A percentile compares a stretch with the other conserved stretches of the same genome.
Conservation (phyloP, 179 eudicot species). For the Spergularia azorica region DNA sequence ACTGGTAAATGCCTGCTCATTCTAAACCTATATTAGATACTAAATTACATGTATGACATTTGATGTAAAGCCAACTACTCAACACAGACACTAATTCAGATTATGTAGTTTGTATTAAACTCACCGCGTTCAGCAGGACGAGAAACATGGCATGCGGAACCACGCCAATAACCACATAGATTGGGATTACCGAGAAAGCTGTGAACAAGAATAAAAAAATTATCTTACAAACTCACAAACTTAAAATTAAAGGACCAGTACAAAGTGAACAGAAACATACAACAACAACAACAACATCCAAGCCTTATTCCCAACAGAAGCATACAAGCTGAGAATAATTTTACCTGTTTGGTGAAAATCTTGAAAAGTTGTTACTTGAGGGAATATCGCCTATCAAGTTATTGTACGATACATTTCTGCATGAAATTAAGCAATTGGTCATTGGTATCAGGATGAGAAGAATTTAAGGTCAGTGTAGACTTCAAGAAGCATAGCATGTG, state of each 20-base stretch:
- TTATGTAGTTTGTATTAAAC: neutral
- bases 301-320: no score
- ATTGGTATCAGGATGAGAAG: neutral
- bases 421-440: neutral
- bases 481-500: neutral
- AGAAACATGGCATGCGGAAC: constrained; percentile 55
- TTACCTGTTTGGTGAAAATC: constrained; percentile 88
- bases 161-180: constrained; percentile 83
- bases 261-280: neutral
- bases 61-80: neutral
- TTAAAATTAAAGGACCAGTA: neutral
- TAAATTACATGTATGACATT: neutral
- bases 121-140: constrained; percentile 70
- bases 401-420: constrained; percentile 93
- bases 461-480: neutral
- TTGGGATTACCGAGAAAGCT: constrained; percentile 88
- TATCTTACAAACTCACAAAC: neutral
- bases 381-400: constrained; percentile 77
- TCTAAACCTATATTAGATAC: no score
- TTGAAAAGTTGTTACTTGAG: constrained; percentile 81
- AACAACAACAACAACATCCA: no score
- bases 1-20: neutral
- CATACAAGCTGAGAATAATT: neutral
- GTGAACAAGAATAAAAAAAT: constrained; percentile 16
- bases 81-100: neutral